Base-by-base conservation (phyloP, 306 rosid species). In the Lathyrus sativus region DNA sequence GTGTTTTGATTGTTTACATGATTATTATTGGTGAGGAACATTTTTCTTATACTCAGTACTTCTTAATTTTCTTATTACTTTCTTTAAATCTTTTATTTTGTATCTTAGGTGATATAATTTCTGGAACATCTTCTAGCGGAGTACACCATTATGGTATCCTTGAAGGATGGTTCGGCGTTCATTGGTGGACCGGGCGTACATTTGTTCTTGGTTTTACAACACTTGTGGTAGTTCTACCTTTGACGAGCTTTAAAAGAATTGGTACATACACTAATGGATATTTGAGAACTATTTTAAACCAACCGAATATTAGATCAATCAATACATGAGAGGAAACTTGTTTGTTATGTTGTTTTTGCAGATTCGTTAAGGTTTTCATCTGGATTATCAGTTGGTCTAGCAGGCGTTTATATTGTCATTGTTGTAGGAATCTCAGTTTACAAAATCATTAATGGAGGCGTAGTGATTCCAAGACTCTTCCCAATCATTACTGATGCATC, bases 321-420 rank as follows among this genome's bases (percentile, higher is more conserved):
- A 19, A 19, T 19, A 19, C 22, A 19, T 19, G 1, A 19, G 22
- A 19, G 22, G 22, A 19, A 0, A 19, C 22, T 19, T 19, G 22
- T 19, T 19, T 19, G 2, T 37, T 37, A 0, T 24, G 26, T 24
- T 24, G 44, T 1, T 39, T 39, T 81, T 85, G 82, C 97, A 91
- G 97, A 91, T 88, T 91, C 97, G 43, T 78, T 91, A 81, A 88
- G 87, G 41, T 91, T 80, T 80, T 84, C 95, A 6, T 91, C 97
- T 54, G 92, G 95, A 4, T 59, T 91, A 70, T 91, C 97, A 14
- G 82, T 91, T 81, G 97, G 56, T 10, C 81, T 91, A 64, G 97
- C 97, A 58, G 81, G 86, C 72, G 84, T 72, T 54, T 91, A 86
- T 76, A 95, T 91, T 63, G 89, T 86, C 42, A 88, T 91, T 68